Evolutionary conservation across 2,329 filamentous ascomycete species (phyloP), one percentile per base, ranked within the genome.

Genomic region (Alternaria arborescens): DNA sequence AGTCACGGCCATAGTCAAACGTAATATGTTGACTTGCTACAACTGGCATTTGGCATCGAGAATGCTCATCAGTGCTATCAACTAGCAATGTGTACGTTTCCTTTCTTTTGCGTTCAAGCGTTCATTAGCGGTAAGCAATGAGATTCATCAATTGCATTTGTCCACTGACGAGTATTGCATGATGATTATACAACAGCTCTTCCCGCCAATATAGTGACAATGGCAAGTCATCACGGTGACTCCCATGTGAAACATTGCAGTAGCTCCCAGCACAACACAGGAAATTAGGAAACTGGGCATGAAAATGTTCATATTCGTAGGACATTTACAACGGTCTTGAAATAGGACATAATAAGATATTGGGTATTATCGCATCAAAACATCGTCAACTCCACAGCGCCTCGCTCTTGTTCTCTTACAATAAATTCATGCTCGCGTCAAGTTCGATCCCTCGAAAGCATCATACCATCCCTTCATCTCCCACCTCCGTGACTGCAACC

Each of bases 391-490:
- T 36, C 30, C 14, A 24, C 34, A 16, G 18, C 18, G 28, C 30
- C 30, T 48, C 46, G 46, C 46, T 48, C 1, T 30, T 36, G 12
- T 48, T 12, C 28, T 3, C 30, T 36, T 8, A 30, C 30, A 24
- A 36, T 22, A 22, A 22, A 1, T 18, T 48, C 30, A 36, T 48
- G 16, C 46, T 47, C 16, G 51, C 16, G 26, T 79, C 74, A 16
- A 36, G 18, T 36, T 48, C 5, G 18, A 20, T 48, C 18, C 46
- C 30, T 48, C 30, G 52, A 65, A 69, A 5, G 71, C 77, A 40
- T 78, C 71, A 26, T 72, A 78, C 63, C 70, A 78, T 1, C 78
- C 78, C 66, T 80, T 77, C 79, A 80, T 80, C 55, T 75, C 68
- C 75, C 77, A 80, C 47, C 78, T 64, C 65, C 73, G 71, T 18